Conservation (phyloP, 768 basidiomycete species). For the Suillus brevipes region DNA sequence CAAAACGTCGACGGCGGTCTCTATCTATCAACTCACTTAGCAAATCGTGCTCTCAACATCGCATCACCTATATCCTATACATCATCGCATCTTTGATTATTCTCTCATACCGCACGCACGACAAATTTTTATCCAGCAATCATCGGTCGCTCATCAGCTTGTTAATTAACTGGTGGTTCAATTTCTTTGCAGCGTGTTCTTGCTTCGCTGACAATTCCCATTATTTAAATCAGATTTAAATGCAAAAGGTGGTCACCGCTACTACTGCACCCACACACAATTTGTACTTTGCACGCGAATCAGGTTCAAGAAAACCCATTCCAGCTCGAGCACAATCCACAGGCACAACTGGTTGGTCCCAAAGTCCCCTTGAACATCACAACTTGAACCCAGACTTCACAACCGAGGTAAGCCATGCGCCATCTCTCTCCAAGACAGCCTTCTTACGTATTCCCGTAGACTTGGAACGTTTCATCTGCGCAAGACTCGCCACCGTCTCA, state of each 20-base stretch:
- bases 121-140: conserved; percentile 49
- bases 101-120: conserved; percentile 42
- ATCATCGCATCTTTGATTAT: conserved; percentile 49
- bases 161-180: conserved; percentile 49
- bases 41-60: conserved; percentile 35
- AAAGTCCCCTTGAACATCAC: conserved; percentile 41
- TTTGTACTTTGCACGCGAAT: conserved; percentile 38
- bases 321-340: conserved; percentile 32
- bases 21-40: conserved; percentile 42
- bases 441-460: conserved; percentile 34
- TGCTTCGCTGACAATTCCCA: conserved; percentile 23
- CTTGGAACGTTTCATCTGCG: conserved; percentile 46
- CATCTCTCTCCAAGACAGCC: conserved; percentile 19
- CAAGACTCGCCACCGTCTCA: conserved; percentile 41
- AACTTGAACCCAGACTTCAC: conserved; percentile 20
- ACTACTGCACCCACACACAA: conserved; percentile 42
- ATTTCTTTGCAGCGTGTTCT: conserved; percentile 15
- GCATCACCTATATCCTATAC: conserved; percentile 35
- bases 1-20: conserved; percentile 38
- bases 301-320: conserved; percentile 32
- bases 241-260: conserved; percentile 70
- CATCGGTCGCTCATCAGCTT: conserved; percentile 40
- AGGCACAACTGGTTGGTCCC: conserved; percentile 48
- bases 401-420: conserved; percentile 45
- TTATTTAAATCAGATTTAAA: conserved; percentile 49